A percentile compares a stretch with the other conserved stretches of the same genome.
Conservation (phyloP, 257 asterid genomes). For the Solanum stenotomum region DNA sequence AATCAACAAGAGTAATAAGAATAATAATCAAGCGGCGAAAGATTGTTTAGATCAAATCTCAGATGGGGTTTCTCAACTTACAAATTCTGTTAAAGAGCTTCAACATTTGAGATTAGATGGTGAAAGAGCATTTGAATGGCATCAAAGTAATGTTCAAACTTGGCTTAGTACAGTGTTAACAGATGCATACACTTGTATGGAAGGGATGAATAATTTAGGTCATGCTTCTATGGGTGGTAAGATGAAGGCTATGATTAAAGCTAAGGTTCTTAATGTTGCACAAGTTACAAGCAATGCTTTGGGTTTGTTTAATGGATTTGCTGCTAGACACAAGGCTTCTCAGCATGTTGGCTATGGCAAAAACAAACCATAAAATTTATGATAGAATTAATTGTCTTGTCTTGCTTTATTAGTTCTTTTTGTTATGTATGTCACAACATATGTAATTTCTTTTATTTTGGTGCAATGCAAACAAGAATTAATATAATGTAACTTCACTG, state of each 20-base stretch:
- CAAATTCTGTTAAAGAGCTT: constrained; percentile 40
- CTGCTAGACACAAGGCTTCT: constrained; percentile 25
- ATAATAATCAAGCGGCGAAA: constrained; percentile 18
- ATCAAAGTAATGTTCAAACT: constrained; percentile 39
- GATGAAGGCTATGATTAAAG: constrained; percentile 30
- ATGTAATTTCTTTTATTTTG: not conserved
- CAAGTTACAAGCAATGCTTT: constrained; percentile 44
- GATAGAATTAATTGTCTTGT: not conserved
- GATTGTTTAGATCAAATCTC: constrained; percentile 61
- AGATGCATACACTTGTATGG: constrained; percentile 38
- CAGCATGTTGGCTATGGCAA: not conserved
- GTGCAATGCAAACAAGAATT: not conserved
- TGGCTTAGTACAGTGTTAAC: constrained; percentile 57
- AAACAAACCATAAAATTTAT: not conserved
- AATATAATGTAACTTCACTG: not conserved
- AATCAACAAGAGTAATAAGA: constrained; percentile 16
- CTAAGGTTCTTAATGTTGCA: constrained; percentile 53
- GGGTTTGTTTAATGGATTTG: constrained; percentile 47
- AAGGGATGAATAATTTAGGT: constrained; percentile 37
- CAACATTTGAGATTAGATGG: constrained; percentile 20
- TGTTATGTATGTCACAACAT: not conserved
- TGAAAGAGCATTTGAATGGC: constrained; percentile 40
- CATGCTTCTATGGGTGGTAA: constrained; percentile 28
- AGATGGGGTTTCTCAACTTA: constrained; percentile 45
- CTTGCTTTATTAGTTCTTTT: not conserved